Percentiles rank a stretch among this genome's conserved stretches.
Evolutionary conservation across 345 rosid species (phyloP).

Genomic region (Erodium maritimum): DNA sequence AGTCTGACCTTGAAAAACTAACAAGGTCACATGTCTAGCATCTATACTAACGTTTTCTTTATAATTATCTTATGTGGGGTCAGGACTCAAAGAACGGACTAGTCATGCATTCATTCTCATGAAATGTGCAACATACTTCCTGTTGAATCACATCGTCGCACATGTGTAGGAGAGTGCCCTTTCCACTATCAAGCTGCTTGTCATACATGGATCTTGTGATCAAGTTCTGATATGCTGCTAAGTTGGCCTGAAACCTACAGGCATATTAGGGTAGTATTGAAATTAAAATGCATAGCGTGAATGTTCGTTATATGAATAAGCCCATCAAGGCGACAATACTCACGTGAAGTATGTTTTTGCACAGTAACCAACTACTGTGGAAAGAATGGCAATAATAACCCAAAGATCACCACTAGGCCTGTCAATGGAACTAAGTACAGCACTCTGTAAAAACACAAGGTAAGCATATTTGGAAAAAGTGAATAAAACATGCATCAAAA

Average conservation of each 20-base stretch:
- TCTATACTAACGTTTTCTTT: too few species aligned
- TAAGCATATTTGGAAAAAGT: constrained; percentile 7
- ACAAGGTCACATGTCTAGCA: too few species aligned
- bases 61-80: too few species aligned
- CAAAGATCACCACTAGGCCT: constrained; percentile 47
- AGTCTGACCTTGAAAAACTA: too few species aligned
- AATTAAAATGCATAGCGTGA: too few species aligned
- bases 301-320: background rate
- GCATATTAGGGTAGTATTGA: constrained; percentile 6
- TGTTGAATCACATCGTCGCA: constrained; percentile 98
- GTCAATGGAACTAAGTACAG: constrained; percentile 63
- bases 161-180: constrained; percentile 87
- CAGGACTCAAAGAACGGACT: too few species aligned
- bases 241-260: constrained; percentile 70
- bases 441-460: constrained; percentile 39
- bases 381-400: constrained; percentile 53
- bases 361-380: constrained; percentile 53
- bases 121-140: constrained; percentile 52
- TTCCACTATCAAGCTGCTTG: constrained; percentile 94
- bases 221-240: constrained; percentile 80
- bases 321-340: background rate
- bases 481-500: background rate
- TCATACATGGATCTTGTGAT: constrained; percentile 94
- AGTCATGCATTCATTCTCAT: too few species aligned
- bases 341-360: constrained; percentile 66